Evolutionary conservation across 768 basidiomycete genomes (phyloP).

Genomic region (Tubosaeta sp.): DNA sequence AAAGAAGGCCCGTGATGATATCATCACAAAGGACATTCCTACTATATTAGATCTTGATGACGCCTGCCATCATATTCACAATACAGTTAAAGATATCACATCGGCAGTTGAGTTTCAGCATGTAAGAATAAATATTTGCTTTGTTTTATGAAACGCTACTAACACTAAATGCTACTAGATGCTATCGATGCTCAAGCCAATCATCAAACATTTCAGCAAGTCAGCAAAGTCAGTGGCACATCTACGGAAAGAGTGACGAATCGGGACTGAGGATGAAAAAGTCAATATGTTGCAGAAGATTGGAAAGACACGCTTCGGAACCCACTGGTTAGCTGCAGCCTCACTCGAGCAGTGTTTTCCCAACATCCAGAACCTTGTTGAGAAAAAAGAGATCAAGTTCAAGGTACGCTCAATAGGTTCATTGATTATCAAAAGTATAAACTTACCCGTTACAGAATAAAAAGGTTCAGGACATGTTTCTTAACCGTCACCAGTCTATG

Average conservation of each 20-base stretch:
- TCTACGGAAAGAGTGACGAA: neutral
- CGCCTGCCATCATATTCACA: neutral
- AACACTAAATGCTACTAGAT: neutral
- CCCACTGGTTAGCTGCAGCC: neutral
- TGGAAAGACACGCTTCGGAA: neutral
- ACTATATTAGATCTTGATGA: neutral
- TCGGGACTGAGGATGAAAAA: too few species aligned
- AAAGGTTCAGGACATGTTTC: neutral
- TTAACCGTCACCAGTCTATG: neutral
- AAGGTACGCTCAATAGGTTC: neutral
- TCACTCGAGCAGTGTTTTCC: neutral
- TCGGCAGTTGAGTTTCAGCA: too few species aligned
- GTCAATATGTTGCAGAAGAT: neutral
- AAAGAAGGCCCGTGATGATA: neutral
- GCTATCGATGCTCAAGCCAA: neutral
- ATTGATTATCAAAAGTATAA: too few species aligned
- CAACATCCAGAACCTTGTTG: neutral
- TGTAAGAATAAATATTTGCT: too few species aligned
- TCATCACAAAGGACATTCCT: neutral
- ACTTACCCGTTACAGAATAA: neutral
- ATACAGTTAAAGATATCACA: neutral
- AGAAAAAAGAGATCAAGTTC: neutral
- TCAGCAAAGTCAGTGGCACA: neutral
- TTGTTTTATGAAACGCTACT: too few species aligned
- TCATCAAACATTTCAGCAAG: neutral